These are phyloP conservation scores for Aspergillus vadensis DNA, from an alignment of 2,329 filamentous ascomycete species.

Conservation along the genomic window DNA sequence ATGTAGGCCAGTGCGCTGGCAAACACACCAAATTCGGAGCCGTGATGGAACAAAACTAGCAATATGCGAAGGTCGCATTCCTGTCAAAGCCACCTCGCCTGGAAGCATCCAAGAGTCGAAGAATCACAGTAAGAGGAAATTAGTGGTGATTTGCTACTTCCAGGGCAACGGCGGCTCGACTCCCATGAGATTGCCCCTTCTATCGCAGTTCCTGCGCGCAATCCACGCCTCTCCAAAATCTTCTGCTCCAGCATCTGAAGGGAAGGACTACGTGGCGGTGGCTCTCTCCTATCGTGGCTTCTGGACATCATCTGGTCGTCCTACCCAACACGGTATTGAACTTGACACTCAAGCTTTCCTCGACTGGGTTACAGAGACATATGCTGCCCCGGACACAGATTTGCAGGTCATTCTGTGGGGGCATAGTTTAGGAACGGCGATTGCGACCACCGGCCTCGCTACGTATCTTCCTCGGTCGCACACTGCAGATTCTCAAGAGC, in stretches of 20 bases:
- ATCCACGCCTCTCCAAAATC: slow-evolving; percentile 13
- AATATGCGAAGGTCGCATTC: slow-evolving; percentile 66
- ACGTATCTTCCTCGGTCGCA: slow-evolving; percentile 30
- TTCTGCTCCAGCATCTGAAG: not conserved
- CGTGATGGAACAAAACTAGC: slow-evolving; percentile 52
- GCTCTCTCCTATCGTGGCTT: slow-evolving; percentile 68
- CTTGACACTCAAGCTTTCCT: slow-evolving; percentile 67
- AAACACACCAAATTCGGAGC: slow-evolving; percentile 53
- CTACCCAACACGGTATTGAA: slow-evolving; percentile 70
- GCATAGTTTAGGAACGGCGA: slow-evolving; percentile 73
- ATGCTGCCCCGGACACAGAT: slow-evolving; percentile 26
- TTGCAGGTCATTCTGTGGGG: slow-evolving; percentile 67
- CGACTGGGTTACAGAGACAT: slow-evolving; percentile 58
- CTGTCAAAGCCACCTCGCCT: slow-evolving; percentile 48
- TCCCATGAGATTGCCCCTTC: slow-evolving; percentile 40
- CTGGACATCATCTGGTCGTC: slow-evolving; percentile 73
- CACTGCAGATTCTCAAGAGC: not conserved
- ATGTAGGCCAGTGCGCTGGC: slow-evolving; percentile 67
- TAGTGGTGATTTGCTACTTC: slow-evolving; percentile 36
- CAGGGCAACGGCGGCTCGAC: slow-evolving; percentile 39
- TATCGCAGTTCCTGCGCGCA: slow-evolving; percentile 49
- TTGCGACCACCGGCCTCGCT: slow-evolving; percentile 65
- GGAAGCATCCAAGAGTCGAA: not conserved
- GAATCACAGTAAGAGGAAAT: slow-evolving; percentile 7
- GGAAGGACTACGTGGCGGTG: slow-evolving; percentile 42